Percentiles rank a stretch among this genome's conserved stretches.
Evolutionary conservation across 2,329 filamentous ascomycete species (phyloP).

Genomic region (Coniochaeta ligniaria): DNA sequence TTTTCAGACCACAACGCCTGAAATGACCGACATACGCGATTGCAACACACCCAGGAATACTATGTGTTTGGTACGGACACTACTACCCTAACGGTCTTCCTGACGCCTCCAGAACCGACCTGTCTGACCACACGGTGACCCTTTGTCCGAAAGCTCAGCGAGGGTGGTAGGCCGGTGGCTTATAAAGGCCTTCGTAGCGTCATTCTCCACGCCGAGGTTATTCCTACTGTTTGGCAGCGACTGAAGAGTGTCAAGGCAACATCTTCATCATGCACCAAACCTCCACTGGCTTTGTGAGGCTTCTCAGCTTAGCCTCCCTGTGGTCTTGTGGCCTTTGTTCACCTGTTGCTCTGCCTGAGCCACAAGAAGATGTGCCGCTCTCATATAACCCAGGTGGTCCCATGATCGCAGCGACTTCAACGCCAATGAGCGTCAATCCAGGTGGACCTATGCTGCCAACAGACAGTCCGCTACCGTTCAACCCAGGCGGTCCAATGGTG

Average conservation of each 20-base stretch:
- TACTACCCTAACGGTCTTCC: conserved; percentile 6
- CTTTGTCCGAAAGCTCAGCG: background rate
- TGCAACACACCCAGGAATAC: conserved; percentile 12
- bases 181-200: background rate
- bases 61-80: conserved; percentile 6
- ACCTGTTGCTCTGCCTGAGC: background rate
- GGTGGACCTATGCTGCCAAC: background rate
- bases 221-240: background rate
- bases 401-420: conserved; percentile 14
- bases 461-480: background rate
- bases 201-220: background rate
- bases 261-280: background rate
- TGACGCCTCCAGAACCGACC: background rate
- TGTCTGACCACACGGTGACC: background rate
- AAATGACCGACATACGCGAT: conserved; percentile 14
- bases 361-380: background rate
- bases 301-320: background rate
- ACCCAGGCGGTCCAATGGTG: conserved; percentile 7
- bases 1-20: conserved; percentile 5
- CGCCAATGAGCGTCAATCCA: conserved; percentile 8
- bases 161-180: background rate
- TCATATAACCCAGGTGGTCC: background rate
- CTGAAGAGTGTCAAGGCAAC: background rate
- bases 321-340: background rate
- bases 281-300: background rate